Base-by-base conservation (phyloP, 2,329 filamentous ascomycete species). In the Penicillium sp. region DNA sequence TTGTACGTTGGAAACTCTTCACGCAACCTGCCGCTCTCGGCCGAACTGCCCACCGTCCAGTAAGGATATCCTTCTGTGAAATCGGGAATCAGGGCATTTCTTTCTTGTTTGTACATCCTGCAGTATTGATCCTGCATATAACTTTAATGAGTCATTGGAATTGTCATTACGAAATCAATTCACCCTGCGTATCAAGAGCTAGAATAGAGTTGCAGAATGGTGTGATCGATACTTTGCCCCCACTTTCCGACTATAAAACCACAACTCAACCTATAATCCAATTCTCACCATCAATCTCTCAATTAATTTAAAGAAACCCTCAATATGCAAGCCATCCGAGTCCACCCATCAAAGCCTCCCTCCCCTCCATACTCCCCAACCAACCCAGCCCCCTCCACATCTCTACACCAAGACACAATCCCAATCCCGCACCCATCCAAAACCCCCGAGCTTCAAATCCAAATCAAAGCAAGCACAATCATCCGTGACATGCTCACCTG, bases 1-100 rank as follows among this genome's bases (percentile, higher is more conserved):
- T 71, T 79, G 27, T 75, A 74, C 46, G 77, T 82, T 4, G 78
- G 78, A 16, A 71, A 66, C 47, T 77, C 73, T 3, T 79, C 75
- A 41, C 69, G 77, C 50, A 78, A 74, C 39, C 59, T 81, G 47
- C 69, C 67, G 14, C 66, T 81, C 9, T 53, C 59, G 13, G 64
- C 62, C 12, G 50, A 55, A 10, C 43, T 72, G 37, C 61, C 61
- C 23, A 25, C 28, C 8, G 44, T 57, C 13, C 37, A 56, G 33
- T 61, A 46, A 45, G 12, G n/a, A 30, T 23, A 18, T 14, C 9
- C 13, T 9, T 11, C 9, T n/a, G 25, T 11, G 11, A n/a, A 6
- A 13, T 5, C 6, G 9, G 25, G 12, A 13, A 11, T 13, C 25
- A 13, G 11, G 4, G 25, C 12, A n/a, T 4, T 27, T 27, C 6